Percentiles rank a stretch among this genome's conserved stretches.
Conservation (phyloP, 2,329 filamentous ascomycete species). For the Fusarium sp. region DNA sequence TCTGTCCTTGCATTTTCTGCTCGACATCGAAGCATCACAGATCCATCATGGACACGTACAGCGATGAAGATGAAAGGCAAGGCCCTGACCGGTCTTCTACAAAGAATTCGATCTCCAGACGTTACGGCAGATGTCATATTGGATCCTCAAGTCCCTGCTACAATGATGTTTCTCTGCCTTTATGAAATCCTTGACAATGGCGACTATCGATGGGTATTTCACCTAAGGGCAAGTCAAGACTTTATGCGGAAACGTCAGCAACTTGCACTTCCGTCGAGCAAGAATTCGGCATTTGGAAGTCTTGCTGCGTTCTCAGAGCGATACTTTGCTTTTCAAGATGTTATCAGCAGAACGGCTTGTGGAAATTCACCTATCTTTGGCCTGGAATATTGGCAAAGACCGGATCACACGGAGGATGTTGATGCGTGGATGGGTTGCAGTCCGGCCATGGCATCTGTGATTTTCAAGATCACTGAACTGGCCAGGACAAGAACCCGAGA, state of each 20-base stretch:
- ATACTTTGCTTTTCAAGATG: conserved; percentile 62
- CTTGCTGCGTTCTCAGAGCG: conserved; percentile 50
- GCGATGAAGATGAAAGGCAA: conserved; percentile 37
- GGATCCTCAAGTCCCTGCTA: conserved; percentile 32
- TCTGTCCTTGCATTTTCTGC: conserved; percentile 36
- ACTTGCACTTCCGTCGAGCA: conserved; percentile 24
- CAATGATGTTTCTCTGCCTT: conserved; percentile 40
- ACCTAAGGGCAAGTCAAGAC: conserved; percentile 57
- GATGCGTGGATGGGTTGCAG: conserved; percentile 61
- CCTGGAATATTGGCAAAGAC: conserved; percentile 55
- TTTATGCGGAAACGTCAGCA: conserved; percentile 52
- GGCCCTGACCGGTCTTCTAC: not conserved
- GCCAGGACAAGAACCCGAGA: conserved; percentile 45
- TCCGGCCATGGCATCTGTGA: conserved; percentile 55
- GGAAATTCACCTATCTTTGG: conserved; percentile 57
- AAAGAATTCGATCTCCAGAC: conserved; percentile 17
- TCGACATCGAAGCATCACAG: conserved; percentile 31
- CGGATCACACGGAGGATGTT: conserved; percentile 14
- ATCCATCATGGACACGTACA: conserved; percentile 20
- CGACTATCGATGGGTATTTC: conserved; percentile 54
- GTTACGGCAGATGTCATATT: conserved; percentile 24
- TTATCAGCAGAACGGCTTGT: conserved; percentile 60
- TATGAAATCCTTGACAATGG: conserved; percentile 39
- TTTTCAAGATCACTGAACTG: conserved; percentile 58
- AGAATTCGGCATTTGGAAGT: not conserved